Percentiles rank a stretch among this genome's conserved stretches.
Evolutionary conservation across 441 rosid genomes (phyloP).

Genomic region (Euphorbia schlechtendalii): DNA sequence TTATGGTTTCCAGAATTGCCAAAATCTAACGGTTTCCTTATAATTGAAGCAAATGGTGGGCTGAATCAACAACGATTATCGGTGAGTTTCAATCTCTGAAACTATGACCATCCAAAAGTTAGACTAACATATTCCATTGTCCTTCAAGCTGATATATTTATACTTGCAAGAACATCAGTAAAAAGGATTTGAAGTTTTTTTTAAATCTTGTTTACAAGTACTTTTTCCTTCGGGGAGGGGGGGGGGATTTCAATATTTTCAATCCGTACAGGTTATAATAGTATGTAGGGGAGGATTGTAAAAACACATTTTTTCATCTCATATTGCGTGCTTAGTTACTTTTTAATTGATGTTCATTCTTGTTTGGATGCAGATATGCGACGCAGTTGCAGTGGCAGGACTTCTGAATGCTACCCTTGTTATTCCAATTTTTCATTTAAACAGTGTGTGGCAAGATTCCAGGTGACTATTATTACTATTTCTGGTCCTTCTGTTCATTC

Average conservation of each 20-base stretch:
- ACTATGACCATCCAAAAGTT: not conserved
- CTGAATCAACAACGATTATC: slow-evolving; percentile 96
- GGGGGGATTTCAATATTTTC: no score
- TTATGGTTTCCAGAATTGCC: slow-evolving; percentile 45
- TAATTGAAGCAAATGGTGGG: slow-evolving; percentile 96
- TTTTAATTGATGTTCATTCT: slow-evolving; percentile 7
- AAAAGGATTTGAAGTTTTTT: not conserved
- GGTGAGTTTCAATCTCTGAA: slow-evolving; percentile 40
- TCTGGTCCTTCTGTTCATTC: not conserved
- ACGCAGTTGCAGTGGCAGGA: slow-evolving; percentile 96
- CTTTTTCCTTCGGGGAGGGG: not conserved
- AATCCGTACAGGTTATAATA: not conserved
- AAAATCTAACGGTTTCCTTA: slow-evolving; percentile 72
- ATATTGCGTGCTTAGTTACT: not conserved
- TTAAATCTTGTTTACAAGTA: not conserved
- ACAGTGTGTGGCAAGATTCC: slow-evolving; percentile 97
- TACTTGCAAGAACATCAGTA: not conserved
- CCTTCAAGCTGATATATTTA: not conserved
- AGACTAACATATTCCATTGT: not conserved
- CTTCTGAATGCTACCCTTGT: slow-evolving; percentile 88
- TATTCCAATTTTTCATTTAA: slow-evolving; percentile 83
- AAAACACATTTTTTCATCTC: not conserved
- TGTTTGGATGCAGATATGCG: slow-evolving; percentile 61
- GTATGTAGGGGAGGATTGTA: not conserved
- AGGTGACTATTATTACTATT: slow-evolving; percentile 45